A percentile compares a stretch with the other conserved stretches of the same genome.
Conservation (phyloP, 371 early-diverging fungal species). For the Funneliformis caledonium region DNA sequence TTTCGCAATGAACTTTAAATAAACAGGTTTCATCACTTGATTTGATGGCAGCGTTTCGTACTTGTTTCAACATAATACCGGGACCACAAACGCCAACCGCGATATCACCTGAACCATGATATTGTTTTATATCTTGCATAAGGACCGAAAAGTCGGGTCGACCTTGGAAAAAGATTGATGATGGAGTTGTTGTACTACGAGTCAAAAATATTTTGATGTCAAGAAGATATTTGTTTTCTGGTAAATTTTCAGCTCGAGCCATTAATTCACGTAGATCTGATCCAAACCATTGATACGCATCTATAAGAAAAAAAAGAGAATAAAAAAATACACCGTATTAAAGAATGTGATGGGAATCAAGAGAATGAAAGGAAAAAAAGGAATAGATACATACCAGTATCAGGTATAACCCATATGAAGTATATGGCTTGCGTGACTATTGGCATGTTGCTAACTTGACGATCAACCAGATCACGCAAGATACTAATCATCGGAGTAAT, state of each 20-base stretch:
- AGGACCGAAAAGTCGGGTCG: conserved; percentile 12
- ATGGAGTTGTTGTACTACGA: conserved; percentile 13
- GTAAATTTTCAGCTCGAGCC: background rate
- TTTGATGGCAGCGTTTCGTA: background rate
- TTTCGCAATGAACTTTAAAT: conserved; percentile 35
- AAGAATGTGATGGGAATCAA: too few species aligned
- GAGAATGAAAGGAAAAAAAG: background rate
- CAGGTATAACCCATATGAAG: conserved; percentile 31
- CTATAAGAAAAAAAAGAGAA: background rate
- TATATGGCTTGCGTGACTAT: conserved; percentile 30
- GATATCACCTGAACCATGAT: conserved; percentile 39
- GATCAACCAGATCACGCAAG: conserved; percentile 34
- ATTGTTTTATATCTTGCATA: conserved; percentile 19
- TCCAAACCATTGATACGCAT: conserved; percentile 36
- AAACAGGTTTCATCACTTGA: conserved; percentile 38
- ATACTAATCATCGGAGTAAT: conserved; percentile 38
- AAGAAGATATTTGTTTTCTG: conserved; percentile 22
- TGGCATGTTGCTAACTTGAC: conserved; percentile 13
- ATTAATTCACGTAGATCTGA: background rate
- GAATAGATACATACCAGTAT: conserved; percentile 17
- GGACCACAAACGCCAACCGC: conserved; percentile 40
- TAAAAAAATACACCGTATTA: background rate
- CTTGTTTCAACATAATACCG: conserved; percentile 25
- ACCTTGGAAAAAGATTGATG: conserved; percentile 34
- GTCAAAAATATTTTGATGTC: conserved; percentile 30